Evolutionary conservation across 2,329 filamentous ascomycete genomes (phyloP).

Genomic region (Dothidotthia symphoricarpi): DNA sequence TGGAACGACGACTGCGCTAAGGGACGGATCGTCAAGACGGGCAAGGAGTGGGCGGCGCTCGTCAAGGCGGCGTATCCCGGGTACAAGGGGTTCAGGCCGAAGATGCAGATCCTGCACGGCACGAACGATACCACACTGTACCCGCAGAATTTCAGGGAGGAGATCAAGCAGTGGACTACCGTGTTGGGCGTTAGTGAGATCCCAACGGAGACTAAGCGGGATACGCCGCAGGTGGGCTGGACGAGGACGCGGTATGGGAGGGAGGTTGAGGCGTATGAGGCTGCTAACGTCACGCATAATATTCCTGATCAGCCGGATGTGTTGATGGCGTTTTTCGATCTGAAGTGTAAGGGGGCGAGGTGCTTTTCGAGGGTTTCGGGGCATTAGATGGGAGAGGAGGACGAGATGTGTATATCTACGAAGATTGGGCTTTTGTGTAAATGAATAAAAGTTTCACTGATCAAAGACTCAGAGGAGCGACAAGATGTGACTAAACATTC

Average conservation of each 20-base stretch:
- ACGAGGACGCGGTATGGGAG: constrained; percentile 29
- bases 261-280: constrained; percentile 36
- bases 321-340: constrained; percentile 36
- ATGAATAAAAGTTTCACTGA: too few species aligned
- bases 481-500: too few species aligned
- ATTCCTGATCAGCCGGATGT: constrained; percentile 34
- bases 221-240: constrained; percentile 34
- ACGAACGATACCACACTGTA: constrained; percentile 27
- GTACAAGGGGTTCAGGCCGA: constrained; percentile 33
- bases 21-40: constrained; percentile 33
- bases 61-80: constrained; percentile 32
- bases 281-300: constrained; percentile 29
- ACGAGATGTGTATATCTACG: too few species aligned
- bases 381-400: too few species aligned
- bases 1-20: constrained; percentile 36
- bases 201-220: constrained; percentile 18
- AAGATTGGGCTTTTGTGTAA: too few species aligned
- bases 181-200: constrained; percentile 28
- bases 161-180: constrained; percentile 38
- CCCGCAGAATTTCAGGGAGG: constrained; percentile 35
- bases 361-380: constrained; percentile 17
- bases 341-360: constrained; percentile 21
- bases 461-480: too few species aligned
- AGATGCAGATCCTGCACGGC: constrained; percentile 35
- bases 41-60: constrained; percentile 30